A percentile compares a stretch with the other conserved stretches of the same genome.
These are phyloP conservation scores for Penicillium expansum DNA, from an alignment of 2,329 filamentous ascomycete genomes.

Conservation along the genomic window DNA sequence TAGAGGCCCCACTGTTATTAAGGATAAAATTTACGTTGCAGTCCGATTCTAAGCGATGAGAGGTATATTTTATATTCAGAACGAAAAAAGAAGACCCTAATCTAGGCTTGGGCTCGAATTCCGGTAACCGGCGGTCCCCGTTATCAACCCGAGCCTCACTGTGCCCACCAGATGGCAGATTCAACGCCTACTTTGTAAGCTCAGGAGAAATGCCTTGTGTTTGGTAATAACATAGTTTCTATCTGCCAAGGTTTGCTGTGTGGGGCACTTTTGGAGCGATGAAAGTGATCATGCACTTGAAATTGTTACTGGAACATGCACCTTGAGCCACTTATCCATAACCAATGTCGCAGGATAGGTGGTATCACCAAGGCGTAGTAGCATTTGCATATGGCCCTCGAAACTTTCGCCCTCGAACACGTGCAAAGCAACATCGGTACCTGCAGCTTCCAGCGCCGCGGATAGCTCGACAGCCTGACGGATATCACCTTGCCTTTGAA, in stretches of 20 bases:
- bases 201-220: not conserved
- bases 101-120: not conserved
- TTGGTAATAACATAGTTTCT: too few relatives aligned
- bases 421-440: not conserved
- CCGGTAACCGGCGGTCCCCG: constrained; percentile 1
- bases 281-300: not conserved
- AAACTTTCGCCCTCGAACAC: not conserved
- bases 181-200: not conserved
- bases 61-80: not conserved
- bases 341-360: constrained; percentile 2
- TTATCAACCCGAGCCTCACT: too few relatives aligned
- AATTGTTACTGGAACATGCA: not conserved
- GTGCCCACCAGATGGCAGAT: not conserved
- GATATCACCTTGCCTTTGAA: not conserved
- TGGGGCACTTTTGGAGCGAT: not conserved
- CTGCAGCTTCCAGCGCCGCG: not conserved
- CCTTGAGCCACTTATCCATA: constrained; percentile 3
- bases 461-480: constrained; percentile 4
- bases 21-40: not conserved
- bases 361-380: not conserved
- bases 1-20: not conserved
- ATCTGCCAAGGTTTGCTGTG: too few relatives aligned
- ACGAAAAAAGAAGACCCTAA: not conserved
- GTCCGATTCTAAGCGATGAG: not conserved
- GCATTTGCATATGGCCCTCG: not conserved